Base-by-base conservation (phyloP, 352 stramenopile species). In the Pythium chondricola region DNA sequence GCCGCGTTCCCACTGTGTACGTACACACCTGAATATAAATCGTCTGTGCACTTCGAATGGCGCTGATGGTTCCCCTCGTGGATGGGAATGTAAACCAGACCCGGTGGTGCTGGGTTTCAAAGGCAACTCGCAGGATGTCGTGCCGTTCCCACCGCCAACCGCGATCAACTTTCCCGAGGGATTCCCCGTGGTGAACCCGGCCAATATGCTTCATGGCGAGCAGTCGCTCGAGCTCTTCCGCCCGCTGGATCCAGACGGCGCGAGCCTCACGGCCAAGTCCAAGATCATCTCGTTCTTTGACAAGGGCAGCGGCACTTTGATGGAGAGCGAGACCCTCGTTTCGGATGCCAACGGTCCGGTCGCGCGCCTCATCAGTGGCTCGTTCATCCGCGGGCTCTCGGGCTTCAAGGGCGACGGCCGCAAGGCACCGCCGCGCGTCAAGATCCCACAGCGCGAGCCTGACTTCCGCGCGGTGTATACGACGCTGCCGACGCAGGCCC, bases 41-140 rank as follows among this genome's bases (percentile, higher is more conserved):
- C n/a, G n/a, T n/a, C n/a, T n/a, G n/a, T n/a, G n/a, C n/a, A n/a
- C n/a, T n/a, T n/a, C n/a, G n/a, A n/a, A n/a, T n/a, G n/a, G n/a
- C n/a, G n/a, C n/a, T n/a, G n/a, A n/a, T n/a, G n/a, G n/a, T n/a
- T n/a, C n/a, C n/a, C n/a, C n/a, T n/a, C n/a, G n/a, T n/a, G n/a
- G n/a, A n/a, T n/a, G n/a, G n/a, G n/a, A n/a, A n/a, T n/a, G n/a
- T n/a, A n/a, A n/a, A 26, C 36, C 39, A 74, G 62, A 93, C 69
- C 82, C 86, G 2, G 77, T 95, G 36, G 83, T 86, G 57, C 63
- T 96, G 43, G 58, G 66, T 24, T 96, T 95, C 63, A 95, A 95
- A 58, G 86, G 83, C 53, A 67, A 74, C 39, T 89, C 75, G 35
- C 82, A 95, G 26, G 84, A 95, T 45, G 70, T 95, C 21, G 82